phyloP scores from a whole-genome alignment of 176 grass and related monocot species.

The Pontederia paniculata region DNA sequence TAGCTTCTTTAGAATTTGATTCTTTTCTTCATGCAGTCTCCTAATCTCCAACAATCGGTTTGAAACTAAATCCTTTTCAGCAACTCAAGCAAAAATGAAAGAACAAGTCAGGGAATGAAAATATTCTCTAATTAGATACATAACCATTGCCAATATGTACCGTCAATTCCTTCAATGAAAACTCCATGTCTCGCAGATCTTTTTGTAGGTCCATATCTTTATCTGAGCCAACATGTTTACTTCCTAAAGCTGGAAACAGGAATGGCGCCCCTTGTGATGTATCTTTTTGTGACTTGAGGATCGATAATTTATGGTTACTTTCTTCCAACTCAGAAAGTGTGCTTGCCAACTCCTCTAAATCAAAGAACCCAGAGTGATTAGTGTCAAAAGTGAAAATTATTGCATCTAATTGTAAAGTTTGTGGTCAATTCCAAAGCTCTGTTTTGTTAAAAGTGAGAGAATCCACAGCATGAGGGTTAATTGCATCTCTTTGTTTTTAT shows the following conservation, averaged over 20 bases:
- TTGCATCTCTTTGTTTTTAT: too few relatives aligned
- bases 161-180: constrained; percentile 58
- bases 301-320: constrained; percentile 45
- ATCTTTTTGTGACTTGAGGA: constrained; percentile 54
- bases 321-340: constrained; percentile 60
- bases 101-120: constrained; percentile 1
- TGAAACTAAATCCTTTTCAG: constrained; percentile 48
- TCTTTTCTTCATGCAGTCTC: constrained; percentile 80
- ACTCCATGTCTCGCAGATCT: constrained; percentile 67
- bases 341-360: constrained; percentile 65
- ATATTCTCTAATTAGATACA: background rate
- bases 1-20: constrained; percentile 73
- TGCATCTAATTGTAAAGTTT: too few relatives aligned
- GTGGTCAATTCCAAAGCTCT: too few relatives aligned
- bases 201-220: constrained; percentile 59
- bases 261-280: constrained; percentile 42
- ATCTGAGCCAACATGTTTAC: constrained; percentile 40
- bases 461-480: too few relatives aligned
- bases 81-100: constrained; percentile 21
- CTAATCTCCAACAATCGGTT: constrained; percentile 57
- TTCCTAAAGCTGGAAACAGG: constrained; percentile 45
- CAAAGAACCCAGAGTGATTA: constrained; percentile 24
- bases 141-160: constrained; percentile 26
- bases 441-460: too few relatives aligned
- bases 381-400: constrained; percentile 7